These are phyloP conservation scores for Canariomyces notabilis DNA, from an alignment of 2,329 filamentous ascomycete genomes.

Conservation along the genomic window DNA sequence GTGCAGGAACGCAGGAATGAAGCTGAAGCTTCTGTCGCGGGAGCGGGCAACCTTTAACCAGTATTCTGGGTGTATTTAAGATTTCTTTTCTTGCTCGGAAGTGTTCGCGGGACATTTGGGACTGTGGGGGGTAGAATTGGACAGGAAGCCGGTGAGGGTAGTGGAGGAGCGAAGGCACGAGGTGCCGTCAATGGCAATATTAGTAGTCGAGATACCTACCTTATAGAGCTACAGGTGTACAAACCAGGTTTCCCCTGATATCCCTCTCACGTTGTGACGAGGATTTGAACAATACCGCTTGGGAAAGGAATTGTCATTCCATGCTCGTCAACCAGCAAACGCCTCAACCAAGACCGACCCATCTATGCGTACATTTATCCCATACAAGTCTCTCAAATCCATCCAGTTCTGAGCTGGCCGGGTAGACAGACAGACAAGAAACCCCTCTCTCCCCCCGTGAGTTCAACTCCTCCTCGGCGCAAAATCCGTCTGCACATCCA, in stretches of 20 bases:
- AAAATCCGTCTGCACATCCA: constrained; percentile 37
- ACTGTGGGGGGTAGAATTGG: too few species aligned
- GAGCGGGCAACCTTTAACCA: background rate
- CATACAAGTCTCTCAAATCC: background rate
- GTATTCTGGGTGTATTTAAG: background rate
- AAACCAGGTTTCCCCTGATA: too few species aligned
- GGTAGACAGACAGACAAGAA: too few species aligned
- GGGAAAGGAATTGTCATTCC: background rate
- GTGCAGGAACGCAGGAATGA: background rate
- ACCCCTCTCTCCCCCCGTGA: background rate
- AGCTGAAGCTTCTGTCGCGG: background rate
- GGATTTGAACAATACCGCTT: too few species aligned
- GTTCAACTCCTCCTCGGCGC: constrained; percentile 8
- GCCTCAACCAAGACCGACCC: background rate
- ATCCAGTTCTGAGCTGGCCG: background rate
- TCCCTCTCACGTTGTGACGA: background rate
- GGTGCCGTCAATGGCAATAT: too few species aligned
- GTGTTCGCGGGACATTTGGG: background rate
- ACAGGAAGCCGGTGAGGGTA: too few species aligned
- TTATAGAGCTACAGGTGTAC: background rate
- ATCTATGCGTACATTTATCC: background rate
- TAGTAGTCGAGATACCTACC: too few species aligned
- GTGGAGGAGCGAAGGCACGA: too few species aligned
- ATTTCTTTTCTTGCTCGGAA: background rate
- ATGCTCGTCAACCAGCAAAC: background rate